These are phyloP conservation scores for Fusarium miscanthi DNA, from an alignment of 2,329 filamentous ascomycete genomes.

Conservation along the genomic window DNA sequence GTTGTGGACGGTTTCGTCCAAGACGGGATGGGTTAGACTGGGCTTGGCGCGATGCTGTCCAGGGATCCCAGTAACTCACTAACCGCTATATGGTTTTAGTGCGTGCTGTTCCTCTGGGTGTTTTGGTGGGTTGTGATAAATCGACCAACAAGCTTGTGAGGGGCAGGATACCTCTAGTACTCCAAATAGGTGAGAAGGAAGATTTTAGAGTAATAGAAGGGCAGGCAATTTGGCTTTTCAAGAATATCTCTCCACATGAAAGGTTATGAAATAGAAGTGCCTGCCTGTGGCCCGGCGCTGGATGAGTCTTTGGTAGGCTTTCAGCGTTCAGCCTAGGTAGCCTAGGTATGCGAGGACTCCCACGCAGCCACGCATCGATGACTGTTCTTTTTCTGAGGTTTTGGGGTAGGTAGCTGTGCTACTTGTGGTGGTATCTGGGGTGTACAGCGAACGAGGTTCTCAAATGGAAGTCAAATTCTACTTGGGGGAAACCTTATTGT, in stretches of 20 bases:
- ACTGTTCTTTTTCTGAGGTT: background rate
- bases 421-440: background rate
- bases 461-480: background rate
- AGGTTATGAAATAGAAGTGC: background rate
- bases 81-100: background rate
- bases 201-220: background rate
- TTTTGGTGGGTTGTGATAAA: background rate
- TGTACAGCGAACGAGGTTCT: background rate
- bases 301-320: slow-evolving; percentile 1
- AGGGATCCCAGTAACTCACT: slow-evolving; percentile 25
- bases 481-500: slow-evolving; percentile 3
- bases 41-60: slow-evolving; percentile 26
- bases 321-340: slow-evolving; percentile 4
- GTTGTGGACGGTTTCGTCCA: slow-evolving; percentile 28
- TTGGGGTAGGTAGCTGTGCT: background rate
- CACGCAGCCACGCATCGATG: slow-evolving; percentile 14
- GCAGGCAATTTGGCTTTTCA: background rate
- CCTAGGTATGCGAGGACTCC: slow-evolving; percentile 8
- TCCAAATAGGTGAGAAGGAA: background rate
- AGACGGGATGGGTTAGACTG: slow-evolving; percentile 32
- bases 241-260: background rate
- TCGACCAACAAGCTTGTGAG: background rate
- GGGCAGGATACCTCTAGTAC: background rate
- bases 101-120: background rate
- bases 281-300: background rate